Conservation (phyloP, 768 basidiomycete species). For the Suillus variegatus region DNA sequence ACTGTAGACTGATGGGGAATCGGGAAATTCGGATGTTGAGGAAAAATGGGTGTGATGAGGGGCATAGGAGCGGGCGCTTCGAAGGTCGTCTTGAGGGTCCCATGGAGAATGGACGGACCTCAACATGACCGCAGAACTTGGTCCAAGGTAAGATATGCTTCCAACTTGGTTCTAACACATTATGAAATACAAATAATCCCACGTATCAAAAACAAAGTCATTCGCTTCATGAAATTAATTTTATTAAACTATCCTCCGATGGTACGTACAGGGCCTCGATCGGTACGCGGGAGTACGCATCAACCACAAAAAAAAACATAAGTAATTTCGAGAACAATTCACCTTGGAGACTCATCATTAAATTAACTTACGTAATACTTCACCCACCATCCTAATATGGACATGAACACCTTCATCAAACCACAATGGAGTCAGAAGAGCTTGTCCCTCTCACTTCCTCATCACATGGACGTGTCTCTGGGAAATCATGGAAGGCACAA, state of each 20-base stretch:
- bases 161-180: neutral
- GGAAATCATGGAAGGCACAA: conserved; percentile 64
- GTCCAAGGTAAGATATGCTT: conserved; percentile 12
- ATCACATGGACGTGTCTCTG: conserved; percentile 64
- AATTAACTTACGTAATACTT: neutral
- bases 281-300: too few species aligned
- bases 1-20: conserved; percentile 73
- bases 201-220: neutral
- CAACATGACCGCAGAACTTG: conserved; percentile 36
- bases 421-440: neutral
- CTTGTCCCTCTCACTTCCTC: conserved; percentile 50
- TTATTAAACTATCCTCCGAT: neutral
- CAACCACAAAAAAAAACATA: neutral
- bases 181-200: neutral
- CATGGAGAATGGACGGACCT: conserved; percentile 38
- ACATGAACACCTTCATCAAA: neutral
- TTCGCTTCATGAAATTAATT: neutral
- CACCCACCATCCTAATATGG: neutral
- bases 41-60: conserved; percentile 45
- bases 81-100: conserved; percentile 49
- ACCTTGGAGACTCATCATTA: neutral
- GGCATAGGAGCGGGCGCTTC: conserved; percentile 49
- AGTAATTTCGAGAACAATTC: neutral
- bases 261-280: too few species aligned
- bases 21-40: conserved; percentile 57